Evolutionary conservation across 1,139 yeast species (phyloP), one percentile per base, ranked within the genome.

Genomic region (Hansenula sp.): DNA sequence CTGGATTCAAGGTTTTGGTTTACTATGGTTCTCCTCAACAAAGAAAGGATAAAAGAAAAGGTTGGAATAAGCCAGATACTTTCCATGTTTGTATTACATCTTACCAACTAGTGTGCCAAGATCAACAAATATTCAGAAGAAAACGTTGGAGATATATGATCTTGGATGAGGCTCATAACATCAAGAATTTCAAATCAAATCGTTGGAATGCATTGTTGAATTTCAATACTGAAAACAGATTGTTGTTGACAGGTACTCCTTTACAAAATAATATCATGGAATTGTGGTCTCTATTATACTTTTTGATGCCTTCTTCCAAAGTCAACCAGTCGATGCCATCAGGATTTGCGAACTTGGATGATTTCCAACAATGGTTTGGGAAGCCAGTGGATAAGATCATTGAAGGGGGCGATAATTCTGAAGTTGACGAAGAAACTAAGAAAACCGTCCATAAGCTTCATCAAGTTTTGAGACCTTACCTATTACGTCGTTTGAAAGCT

Each of bases 11-110:
- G 62, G 95, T 94, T 2, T 63, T 94, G 62, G 93, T 99, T 0
- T 94, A 94, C 62, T 94, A 93, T 60, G 99, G 99, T 0, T 84
- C 94, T n/a, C 99, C 98, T 0, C 96, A 88, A 58, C 98, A 94
- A 62, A 82, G 99, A 59, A 93, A 93, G 40, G 94, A 87, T 54
- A 94, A 94, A 59, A 80, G 99, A 56, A 85, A 85, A 52, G 99
- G 99, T 1, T 94, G 99, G 99, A 91, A 91, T 58, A 90, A 88
- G 47, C 96, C 93, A 2, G 95, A 93, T 61, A 81, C 96, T 0
- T 94, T 95, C 71, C 99, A 94, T 63, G 95, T 94, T 12, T 91
- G 98, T 61, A 93, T 94, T 51, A 94, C 98, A 0, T 91, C 98
- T 0, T 94, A 94, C 61, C 99, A 94, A 63, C 73, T 94, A 43